Evolutionary conservation across 306 rosid genomes (phyloP).

Genomic region (Hippophae gyantsensis): DNA sequence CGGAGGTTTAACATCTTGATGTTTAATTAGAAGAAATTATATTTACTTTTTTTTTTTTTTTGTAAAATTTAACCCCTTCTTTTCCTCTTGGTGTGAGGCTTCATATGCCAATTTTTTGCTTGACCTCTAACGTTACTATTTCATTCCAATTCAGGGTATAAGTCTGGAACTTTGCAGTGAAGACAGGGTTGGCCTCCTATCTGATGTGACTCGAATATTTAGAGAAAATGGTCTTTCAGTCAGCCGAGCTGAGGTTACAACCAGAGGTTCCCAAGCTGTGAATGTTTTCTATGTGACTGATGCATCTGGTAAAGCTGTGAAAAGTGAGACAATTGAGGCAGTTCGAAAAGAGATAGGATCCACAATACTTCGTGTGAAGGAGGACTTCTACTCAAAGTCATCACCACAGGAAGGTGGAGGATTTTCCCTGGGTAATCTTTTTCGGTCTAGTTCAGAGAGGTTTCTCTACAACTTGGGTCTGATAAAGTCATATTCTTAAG

Average conservation of each 20-base stretch:
- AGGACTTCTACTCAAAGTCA: conserved; percentile 37
- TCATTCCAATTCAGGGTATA: conserved; percentile 54
- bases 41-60: neutral
- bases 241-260: conserved; percentile 80
- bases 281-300: conserved; percentile 83
- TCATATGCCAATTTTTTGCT: neutral
- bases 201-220: conserved; percentile 91
- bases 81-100: neutral
- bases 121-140: neutral
- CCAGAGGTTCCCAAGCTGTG: conserved; percentile 67
- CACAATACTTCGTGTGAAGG: conserved; percentile 56
- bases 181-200: conserved; percentile 79
- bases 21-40: neutral
- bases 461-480: conserved; percentile 82
- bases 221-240: conserved; percentile 94
- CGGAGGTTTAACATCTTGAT: conserved; percentile 44
- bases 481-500: conserved; percentile 66
- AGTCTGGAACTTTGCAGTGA: conserved; percentile 78
- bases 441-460: conserved; percentile 76
- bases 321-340: conserved; percentile 76
- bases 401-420: conserved; percentile 44
- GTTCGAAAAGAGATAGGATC: conserved; percentile 78
- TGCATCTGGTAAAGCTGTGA: conserved; percentile 68
- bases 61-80: neutral
- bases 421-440: conserved; percentile 60